phyloP scores from a whole-genome alignment of 208 protist species.

The Trypanosoma cruzi region DNA sequence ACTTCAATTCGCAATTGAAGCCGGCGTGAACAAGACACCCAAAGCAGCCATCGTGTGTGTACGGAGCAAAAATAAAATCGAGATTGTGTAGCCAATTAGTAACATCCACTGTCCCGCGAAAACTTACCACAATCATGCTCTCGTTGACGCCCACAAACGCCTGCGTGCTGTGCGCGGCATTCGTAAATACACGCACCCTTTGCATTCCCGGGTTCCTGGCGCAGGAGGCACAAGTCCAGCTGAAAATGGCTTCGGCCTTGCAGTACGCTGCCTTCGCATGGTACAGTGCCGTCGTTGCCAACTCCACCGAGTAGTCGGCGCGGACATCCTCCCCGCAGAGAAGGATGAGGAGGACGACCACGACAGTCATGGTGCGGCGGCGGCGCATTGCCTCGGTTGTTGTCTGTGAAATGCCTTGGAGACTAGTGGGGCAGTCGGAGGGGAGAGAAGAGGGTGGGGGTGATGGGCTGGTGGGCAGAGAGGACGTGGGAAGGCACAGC shows the following conservation, averaged over 20 bases:
- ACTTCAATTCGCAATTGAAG: constrained; percentile 54
- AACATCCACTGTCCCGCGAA: constrained; percentile 59
- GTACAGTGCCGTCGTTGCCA: constrained; percentile 39
- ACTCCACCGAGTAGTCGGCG: constrained; percentile 4
- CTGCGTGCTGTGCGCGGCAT: constrained; percentile 37
- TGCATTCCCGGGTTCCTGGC: constrained; percentile 28
- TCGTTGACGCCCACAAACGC: constrained; percentile 37
- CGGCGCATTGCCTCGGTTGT: background rate
- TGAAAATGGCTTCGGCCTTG: constrained; percentile 11
- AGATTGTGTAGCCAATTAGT: constrained; percentile 73
- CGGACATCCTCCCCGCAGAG: background rate
- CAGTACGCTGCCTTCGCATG: constrained; percentile 63
- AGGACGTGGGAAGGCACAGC: no score
- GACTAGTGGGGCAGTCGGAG: no score
- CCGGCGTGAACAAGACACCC: constrained; percentile 55
- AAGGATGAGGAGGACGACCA: background rate
- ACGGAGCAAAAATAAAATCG: constrained; percentile 38
- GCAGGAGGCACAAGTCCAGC: constrained; percentile 44
- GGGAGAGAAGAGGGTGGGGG: no score
- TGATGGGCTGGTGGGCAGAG: no score
- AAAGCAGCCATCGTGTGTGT: constrained; percentile 31
- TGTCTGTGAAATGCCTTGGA: no score
- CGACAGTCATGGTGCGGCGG: background rate
- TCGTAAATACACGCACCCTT: constrained; percentile 33
- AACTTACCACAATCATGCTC: constrained; percentile 48